phyloP scores from a whole-genome alignment of 345 rosid species.

The Combretum micranthum region DNA sequence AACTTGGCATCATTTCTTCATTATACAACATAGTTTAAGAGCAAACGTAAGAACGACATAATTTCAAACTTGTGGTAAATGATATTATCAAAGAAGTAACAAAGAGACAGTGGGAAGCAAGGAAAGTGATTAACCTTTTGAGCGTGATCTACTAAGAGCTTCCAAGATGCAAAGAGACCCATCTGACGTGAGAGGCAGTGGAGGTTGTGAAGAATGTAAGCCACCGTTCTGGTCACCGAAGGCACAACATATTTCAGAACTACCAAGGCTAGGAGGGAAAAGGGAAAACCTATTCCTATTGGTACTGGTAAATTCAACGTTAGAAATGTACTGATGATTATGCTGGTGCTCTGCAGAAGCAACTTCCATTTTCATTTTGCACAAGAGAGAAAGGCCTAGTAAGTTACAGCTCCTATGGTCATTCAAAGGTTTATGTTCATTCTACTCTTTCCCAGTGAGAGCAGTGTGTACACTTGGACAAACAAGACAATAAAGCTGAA shows the following conservation, averaged over 20 bases:
- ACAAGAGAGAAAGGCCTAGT: slow-evolving; percentile 52
- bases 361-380: slow-evolving; percentile 55
- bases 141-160: slow-evolving; percentile 48
- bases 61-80: not conserved
- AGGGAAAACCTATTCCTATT: slow-evolving; percentile 28
- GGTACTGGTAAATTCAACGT: slow-evolving; percentile 13
- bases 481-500: too few species aligned
- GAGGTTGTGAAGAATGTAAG: slow-evolving; percentile 40
- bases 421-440: slow-evolving; percentile 13
- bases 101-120: not conserved
- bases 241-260: slow-evolving; percentile 30
- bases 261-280: slow-evolving; percentile 22
- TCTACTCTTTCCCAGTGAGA: too few species aligned
- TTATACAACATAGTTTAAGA: not conserved
- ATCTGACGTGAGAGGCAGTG: slow-evolving; percentile 63
- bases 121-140: slow-evolving; percentile 28
- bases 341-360: slow-evolving; percentile 24
- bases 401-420: slow-evolving; percentile 29
- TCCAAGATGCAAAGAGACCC: slow-evolving; percentile 62
- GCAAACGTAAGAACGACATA: not conserved
- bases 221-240: slow-evolving; percentile 27
- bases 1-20: slow-evolving; percentile 33
- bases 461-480: too few species aligned
- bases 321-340: slow-evolving; percentile 14
- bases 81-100: not conserved